Conservation (phyloP, 306 rosid genomes). For the Fragaria ananassa region DNA sequence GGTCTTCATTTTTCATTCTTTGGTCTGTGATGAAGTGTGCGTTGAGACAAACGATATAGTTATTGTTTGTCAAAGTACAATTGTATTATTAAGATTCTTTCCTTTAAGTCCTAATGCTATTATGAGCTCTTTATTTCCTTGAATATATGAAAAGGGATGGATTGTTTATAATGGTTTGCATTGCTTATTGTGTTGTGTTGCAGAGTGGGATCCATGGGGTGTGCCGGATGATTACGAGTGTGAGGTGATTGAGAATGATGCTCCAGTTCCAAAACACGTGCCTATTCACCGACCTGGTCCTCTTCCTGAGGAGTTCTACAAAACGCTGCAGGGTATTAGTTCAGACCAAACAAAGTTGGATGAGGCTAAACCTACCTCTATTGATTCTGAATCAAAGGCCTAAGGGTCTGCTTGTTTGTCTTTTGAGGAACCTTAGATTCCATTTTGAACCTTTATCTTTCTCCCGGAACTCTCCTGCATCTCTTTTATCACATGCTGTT, state of each 20-base stretch:
- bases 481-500: conserved; percentile 22
- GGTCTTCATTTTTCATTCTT: neutral
- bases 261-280: conserved; percentile 85
- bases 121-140: neutral
- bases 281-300: conserved; percentile 83
- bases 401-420: conserved; percentile 23
- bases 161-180: conserved; percentile 1
- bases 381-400: conserved; percentile 49
- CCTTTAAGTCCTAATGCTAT: neutral
- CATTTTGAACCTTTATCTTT: conserved; percentile 18
- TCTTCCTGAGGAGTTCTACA: conserved; percentile 67
- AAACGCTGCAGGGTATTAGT: conserved; percentile 46
- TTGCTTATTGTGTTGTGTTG: conserved; percentile 29
- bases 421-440: conserved; percentile 26
- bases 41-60: neutral
- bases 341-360: conserved; percentile 29
- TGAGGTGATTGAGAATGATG: conserved; percentile 81
- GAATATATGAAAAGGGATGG: neutral
- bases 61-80: neutral
- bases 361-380: conserved; percentile 32
- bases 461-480: conserved; percentile 23
- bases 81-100: neutral
- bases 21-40: neutral
- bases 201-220: conserved; percentile 98
- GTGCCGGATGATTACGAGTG: conserved; percentile 75